Evolutionary conservation across 1,139 yeast species (phyloP).

Genomic region (Pichia sp.): DNA sequence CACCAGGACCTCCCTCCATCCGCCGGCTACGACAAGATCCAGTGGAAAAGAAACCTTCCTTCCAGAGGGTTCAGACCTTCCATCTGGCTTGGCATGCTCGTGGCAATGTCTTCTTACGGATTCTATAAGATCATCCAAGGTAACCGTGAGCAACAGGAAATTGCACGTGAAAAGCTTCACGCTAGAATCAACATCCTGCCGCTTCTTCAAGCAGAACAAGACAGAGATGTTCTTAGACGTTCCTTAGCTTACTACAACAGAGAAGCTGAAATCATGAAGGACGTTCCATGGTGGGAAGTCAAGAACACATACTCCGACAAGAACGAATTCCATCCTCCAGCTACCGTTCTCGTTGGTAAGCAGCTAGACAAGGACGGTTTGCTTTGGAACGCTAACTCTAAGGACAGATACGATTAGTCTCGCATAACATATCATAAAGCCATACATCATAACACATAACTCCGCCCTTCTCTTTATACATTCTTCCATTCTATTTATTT

Average conservation of each 20-base stretch:
- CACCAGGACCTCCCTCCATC: constrained; percentile 81
- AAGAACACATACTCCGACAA: constrained; percentile 30
- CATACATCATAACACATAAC: no score
- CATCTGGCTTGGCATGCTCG: constrained; percentile 58
- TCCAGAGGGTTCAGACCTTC: constrained; percentile 79
- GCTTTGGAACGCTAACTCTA: constrained; percentile 25
- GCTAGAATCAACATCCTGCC: constrained; percentile 71
- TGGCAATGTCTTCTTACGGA: constrained; percentile 63
- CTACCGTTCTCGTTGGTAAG: constrained; percentile 27
- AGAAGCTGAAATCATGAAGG: constrained; percentile 58
- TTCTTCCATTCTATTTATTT: no score
- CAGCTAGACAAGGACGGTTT: constrained; percentile 26
- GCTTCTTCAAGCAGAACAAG: constrained; percentile 73
- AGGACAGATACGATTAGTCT: constrained; percentile 20
- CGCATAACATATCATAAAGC: no score
- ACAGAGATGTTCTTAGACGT: constrained; percentile 73
- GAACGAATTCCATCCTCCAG: constrained; percentile 28
- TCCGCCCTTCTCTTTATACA: no score
- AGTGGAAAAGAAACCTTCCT: constrained; percentile 86
- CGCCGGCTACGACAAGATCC: constrained; percentile 81
- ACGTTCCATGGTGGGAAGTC: constrained; percentile 52
- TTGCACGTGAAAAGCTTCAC: constrained; percentile 72
- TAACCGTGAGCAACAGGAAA: constrained; percentile 70
- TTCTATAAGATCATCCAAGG: constrained; percentile 63
- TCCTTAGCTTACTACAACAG: constrained; percentile 59